Percentiles rank a stretch among this genome's conserved stretches.
phyloP scores from a whole-genome alignment of 2,329 filamentous ascomycete genomes.

The Colletotrichum plurivorum region DNA sequence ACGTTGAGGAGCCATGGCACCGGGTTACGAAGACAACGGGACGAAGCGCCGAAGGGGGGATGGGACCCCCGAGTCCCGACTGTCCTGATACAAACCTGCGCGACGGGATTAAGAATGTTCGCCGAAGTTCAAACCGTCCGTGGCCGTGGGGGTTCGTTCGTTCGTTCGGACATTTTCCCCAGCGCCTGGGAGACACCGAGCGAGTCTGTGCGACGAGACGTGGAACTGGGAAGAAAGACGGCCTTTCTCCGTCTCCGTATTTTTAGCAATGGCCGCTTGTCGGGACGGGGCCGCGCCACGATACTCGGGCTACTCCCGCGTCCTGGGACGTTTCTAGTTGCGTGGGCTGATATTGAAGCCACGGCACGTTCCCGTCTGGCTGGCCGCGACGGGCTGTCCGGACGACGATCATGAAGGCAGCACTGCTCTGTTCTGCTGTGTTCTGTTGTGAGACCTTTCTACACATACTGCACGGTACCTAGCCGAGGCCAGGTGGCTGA shows the following conservation, averaged over 20 bases:
- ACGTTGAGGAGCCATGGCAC: conserved; percentile 14
- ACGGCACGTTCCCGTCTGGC: conserved; percentile 1
- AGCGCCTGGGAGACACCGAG: neutral
- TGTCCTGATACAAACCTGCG: conserved; percentile 30
- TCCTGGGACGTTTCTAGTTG: too few species aligned
- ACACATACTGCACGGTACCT: neutral
- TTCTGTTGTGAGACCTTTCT: neutral
- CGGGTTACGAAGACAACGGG: conserved; percentile 25
- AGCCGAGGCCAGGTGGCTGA: conserved; percentile 13
- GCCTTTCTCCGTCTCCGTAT: conserved; percentile 1
- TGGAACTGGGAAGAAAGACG: neutral
- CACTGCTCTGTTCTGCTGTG: too few species aligned
- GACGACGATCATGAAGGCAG: neutral
- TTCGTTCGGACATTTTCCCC: conserved; percentile 16
- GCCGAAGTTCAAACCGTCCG: conserved; percentile 36
- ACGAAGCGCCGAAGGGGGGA: conserved; percentile 5
- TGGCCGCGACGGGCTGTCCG: neutral
- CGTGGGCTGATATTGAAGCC: neutral
- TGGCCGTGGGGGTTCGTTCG: conserved; percentile 28
- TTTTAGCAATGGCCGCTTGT: neutral
- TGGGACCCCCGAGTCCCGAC: neutral
- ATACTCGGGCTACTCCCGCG: neutral
- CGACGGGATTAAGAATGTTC: conserved; percentile 5
- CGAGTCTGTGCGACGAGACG: conserved; percentile 28
- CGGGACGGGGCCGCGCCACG: conserved; percentile 23